phyloP scores from a whole-genome alignment of 352 stramenopile genomes.

The Pythium rishiriense region DNA sequence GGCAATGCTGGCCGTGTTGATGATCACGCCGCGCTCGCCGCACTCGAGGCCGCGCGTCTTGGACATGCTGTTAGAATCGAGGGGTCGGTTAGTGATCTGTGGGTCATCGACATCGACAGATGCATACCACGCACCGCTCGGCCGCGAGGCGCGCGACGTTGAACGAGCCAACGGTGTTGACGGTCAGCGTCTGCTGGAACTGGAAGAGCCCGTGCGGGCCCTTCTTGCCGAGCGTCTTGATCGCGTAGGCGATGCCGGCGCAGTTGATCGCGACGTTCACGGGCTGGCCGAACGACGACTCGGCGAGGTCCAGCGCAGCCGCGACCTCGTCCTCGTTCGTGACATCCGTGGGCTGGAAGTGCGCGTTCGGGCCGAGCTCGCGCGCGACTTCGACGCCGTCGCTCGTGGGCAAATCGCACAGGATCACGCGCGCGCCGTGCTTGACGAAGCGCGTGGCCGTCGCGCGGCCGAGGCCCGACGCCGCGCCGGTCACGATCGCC shows the following conservation, averaged over 20 bases:
- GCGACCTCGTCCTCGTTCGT: conserved; percentile 89
- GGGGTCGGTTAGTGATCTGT: neutral
- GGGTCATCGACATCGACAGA: neutral
- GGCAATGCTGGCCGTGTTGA: conserved; percentile 98
- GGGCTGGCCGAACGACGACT: conserved; percentile 89
- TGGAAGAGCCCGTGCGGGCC: conserved; percentile 89
- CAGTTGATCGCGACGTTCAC: conserved; percentile 96
- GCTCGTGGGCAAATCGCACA: conserved; percentile 90
- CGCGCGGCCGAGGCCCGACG: conserved; percentile 92
- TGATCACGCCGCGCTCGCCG: conserved; percentile 95
- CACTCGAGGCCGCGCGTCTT: conserved; percentile 66
- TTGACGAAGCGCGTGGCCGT: conserved; percentile 90
- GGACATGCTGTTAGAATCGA: conserved; percentile 70
- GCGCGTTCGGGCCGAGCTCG: conserved; percentile 73
- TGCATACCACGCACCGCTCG: conserved; percentile 64
- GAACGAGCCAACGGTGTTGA: conserved; percentile 98
- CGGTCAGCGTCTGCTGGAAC: conserved; percentile 94
- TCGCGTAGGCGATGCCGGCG: conserved; percentile 92
- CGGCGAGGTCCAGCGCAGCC: conserved; percentile 89
- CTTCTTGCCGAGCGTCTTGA: conserved; percentile 94
- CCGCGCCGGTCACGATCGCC: conserved; percentile 91
- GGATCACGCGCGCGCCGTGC: conserved; percentile 88
- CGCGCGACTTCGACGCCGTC: conserved; percentile 78
- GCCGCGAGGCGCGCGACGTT: conserved; percentile 96
- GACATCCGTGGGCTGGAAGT: conserved; percentile 82